phyloP scores from a whole-genome alignment of 305 asterid species.

The Ilex paraguariensis region DNA sequence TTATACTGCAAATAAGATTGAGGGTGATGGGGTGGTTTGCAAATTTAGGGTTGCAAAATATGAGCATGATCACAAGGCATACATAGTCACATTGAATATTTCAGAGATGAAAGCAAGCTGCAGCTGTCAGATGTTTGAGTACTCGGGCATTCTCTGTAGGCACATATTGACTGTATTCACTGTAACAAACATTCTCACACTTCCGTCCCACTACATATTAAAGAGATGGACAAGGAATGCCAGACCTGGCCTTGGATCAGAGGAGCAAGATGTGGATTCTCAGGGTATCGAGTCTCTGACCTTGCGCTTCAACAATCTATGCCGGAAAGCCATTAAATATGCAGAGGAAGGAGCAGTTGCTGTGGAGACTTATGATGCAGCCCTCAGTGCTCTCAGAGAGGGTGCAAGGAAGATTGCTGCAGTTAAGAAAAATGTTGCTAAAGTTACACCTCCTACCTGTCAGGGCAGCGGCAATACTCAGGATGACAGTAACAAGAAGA shows the following conservation, averaged over 20 bases:
- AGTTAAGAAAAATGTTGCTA: conserved; percentile 41
- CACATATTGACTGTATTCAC: conserved; percentile 81
- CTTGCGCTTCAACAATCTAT: conserved; percentile 58
- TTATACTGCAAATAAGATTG: conserved; percentile 73
- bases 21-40: conserved; percentile 46
- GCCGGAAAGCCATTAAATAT: conserved; percentile 55
- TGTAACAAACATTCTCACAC: conserved; percentile 68
- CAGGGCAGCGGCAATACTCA: conserved; percentile 39
- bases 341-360: conserved; percentile 73
- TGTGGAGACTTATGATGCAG: conserved; percentile 53
- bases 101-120: conserved; percentile 69
- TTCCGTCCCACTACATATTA: conserved; percentile 65
- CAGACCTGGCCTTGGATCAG: conserved; percentile 32
- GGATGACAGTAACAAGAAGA: conserved; percentile 40
- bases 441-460: conserved; percentile 34
- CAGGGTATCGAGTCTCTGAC: conserved; percentile 39
- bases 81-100: conserved; percentile 45
- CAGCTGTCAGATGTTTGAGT: conserved; percentile 88
- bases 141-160: conserved; percentile 70
- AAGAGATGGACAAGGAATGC: conserved; percentile 79
- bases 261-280: conserved; percentile 35
- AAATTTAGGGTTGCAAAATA: conserved; percentile 82
- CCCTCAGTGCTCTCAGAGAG: conserved; percentile 53
- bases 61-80: conserved; percentile 74
- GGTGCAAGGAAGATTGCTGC: conserved; percentile 52